phyloP scores from a whole-genome alignment of 768 basidiomycete genomes.

The Boletus sp. region DNA sequence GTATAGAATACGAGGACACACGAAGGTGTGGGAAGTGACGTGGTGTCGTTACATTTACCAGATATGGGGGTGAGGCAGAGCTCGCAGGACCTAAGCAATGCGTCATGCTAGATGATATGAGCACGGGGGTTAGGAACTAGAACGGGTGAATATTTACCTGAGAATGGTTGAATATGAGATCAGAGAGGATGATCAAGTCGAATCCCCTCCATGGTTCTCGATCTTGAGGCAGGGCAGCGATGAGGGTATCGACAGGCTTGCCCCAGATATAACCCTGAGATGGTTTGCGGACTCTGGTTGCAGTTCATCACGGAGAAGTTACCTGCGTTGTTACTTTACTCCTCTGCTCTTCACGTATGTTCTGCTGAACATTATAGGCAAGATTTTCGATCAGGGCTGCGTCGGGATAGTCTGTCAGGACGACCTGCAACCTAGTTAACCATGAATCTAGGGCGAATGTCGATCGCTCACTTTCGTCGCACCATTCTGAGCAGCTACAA shows the following conservation, averaged over 20 bases:
- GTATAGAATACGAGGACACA: conserved; percentile 81
- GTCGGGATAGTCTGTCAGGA: conserved; percentile 95
- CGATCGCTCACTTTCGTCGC: conserved; percentile 52
- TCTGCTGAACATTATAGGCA: conserved; percentile 58
- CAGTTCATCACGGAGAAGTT: conserved; percentile 27
- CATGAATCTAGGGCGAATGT: background rate
- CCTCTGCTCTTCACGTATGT: conserved; percentile 36
- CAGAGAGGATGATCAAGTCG: conserved; percentile 83
- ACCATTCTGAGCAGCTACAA: conserved; percentile 69
- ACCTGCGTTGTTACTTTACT: conserved; percentile 33
- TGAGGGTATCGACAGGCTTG: conserved; percentile 36
- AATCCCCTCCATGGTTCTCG: conserved; percentile 40
- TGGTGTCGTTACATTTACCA: conserved; percentile 15
- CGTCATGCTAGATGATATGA: conserved; percentile 59
- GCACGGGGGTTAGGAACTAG: background rate
- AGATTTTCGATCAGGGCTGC: conserved; percentile 71
- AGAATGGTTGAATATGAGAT: conserved; percentile 93
- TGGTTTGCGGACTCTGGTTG: conserved; percentile 16
- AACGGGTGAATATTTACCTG: conserved; percentile 47
- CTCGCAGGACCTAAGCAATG: conserved; percentile 73
- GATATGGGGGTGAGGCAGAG: conserved; percentile 26
- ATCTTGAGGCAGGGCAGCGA: conserved; percentile 27
- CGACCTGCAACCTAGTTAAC: conserved; percentile 45
- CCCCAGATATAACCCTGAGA: conserved; percentile 84
- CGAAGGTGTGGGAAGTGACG: conserved; percentile 22